phyloP scores from a whole-genome alignment of 805 yeast genomes.

The Lipomyces oligophaga region DNA sequence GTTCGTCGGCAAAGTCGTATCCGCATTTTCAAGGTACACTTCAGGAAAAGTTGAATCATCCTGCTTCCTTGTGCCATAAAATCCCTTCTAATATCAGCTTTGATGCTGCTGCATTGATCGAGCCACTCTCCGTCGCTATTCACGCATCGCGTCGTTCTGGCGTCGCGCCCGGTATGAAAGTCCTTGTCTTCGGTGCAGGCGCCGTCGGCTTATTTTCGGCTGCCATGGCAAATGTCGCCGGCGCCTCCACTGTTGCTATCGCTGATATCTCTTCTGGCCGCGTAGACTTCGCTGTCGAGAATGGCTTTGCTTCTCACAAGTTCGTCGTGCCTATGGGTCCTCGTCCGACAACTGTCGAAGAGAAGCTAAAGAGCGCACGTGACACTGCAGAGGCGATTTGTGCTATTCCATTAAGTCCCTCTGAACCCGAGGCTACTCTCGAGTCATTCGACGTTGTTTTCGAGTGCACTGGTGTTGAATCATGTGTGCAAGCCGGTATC shows the following conservation, averaged over 20 bases:
- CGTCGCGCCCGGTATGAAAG: slow-evolving; percentile 58
- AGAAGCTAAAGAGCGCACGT: slow-evolving; percentile 29
- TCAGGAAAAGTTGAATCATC: slow-evolving; percentile 74
- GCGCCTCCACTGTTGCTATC: slow-evolving; percentile 63
- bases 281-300: slow-evolving; percentile 36
- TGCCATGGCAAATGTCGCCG: slow-evolving; percentile 63
- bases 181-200: slow-evolving; percentile 78
- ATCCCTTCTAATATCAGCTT: slow-evolving; percentile 65
- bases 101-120: slow-evolving; percentile 77
- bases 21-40: slow-evolving; percentile 89
- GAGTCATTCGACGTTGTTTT: slow-evolving; percentile 32
- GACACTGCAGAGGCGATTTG: slow-evolving; percentile 31
- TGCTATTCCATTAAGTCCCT: slow-evolving; percentile 5
- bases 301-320: slow-evolving; percentile 35
- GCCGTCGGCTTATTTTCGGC: slow-evolving; percentile 76
- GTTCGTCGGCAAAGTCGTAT: slow-evolving; percentile 58
- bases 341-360: slow-evolving; percentile 18
- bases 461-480: slow-evolving; percentile 56
- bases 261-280: slow-evolving; percentile 53
- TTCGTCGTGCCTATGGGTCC: slow-evolving; percentile 31
- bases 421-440: slow-evolving; percentile 12
- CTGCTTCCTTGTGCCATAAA: slow-evolving; percentile 56
- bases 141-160: slow-evolving; percentile 64
- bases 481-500: slow-evolving; percentile 47
- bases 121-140: slow-evolving; percentile 79